These are phyloP conservation scores for Brassica hybrid DNA, from an alignment of 441 rosid genomes.

Conservation along the genomic window DNA sequence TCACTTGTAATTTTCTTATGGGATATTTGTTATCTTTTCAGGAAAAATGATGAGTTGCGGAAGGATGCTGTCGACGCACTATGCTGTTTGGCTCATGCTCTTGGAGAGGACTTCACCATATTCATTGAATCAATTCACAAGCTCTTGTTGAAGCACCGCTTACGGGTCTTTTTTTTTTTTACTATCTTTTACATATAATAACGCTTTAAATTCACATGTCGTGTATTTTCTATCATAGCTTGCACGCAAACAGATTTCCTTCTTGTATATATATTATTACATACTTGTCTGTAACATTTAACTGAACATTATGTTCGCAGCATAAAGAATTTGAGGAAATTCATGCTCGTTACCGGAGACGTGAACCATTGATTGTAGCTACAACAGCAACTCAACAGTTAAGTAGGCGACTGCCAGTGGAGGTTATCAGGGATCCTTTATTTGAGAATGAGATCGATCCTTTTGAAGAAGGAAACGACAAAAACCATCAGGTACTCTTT, in stretches of 20 bases:
- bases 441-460: slow-evolving; percentile 48
- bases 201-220: slow-evolving; percentile 4
- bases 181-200: slow-evolving; percentile 16
- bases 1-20: slow-evolving; percentile 11
- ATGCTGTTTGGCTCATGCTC: slow-evolving; percentile 98
- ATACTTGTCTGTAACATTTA: too few relatives aligned
- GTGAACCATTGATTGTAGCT: too few relatives aligned
- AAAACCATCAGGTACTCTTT: slow-evolving; percentile 77
- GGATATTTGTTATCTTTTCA: slow-evolving; percentile 44
- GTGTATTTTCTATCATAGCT: neutral
- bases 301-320: too few relatives aligned
- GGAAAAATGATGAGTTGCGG: slow-evolving; percentile 90
- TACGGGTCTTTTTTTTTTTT: slow-evolving; percentile 55
- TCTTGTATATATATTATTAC: neutral
- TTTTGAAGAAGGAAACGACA: slow-evolving; percentile 84
- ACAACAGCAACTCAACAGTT: too few relatives aligned
- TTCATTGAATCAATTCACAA: slow-evolving; percentile 96
- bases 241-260: slow-evolving; percentile 10
- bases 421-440: too few relatives aligned
- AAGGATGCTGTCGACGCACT: slow-evolving; percentile 98
- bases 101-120: slow-evolving; percentile 97
- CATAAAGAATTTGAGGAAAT: too few relatives aligned
- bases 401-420: too few relatives aligned
- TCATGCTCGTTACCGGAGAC: too few relatives aligned
- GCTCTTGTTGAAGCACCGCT: slow-evolving; percentile 75